Evolutionary conservation across 1,139 yeast species (phyloP), one percentile per base, ranked within the genome.

Genomic region (Candida dubliniensis): DNA sequence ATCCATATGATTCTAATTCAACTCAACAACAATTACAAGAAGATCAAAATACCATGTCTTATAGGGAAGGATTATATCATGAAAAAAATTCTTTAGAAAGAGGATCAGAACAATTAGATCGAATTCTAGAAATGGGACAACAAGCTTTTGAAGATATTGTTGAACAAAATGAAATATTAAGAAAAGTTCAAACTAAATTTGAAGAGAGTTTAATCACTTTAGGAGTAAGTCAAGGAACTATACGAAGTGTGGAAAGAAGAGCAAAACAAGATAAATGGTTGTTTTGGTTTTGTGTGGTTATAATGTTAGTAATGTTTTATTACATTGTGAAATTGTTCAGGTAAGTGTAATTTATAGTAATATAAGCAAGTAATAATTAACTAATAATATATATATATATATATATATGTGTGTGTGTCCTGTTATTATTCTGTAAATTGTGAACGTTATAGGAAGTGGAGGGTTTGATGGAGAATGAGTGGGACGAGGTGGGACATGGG

Each of bases 221-320:
- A 49, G 98, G 98, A 2, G 86, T 93, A 2, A 87, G 96, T 39
- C 84, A 81, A 53, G 87, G 87, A 8, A 93, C 99, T 1, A 90
- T 93, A 40, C 71, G 88, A 45, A 76, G 79, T 49, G 86, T 93
- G 38, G 95, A 90, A 63, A 79, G 81, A 53, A 78, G 96, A 45
- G 95, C 96, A n/a, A 79, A 78, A 54, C 87, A 88, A 63, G 99
- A 93, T 63, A 90, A 90, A 61, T 79, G 90, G 77, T 70, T 93
- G 33, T 95, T 93, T 61, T 90, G 88, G 76, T 82, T 84, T 15
- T 89, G 91, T 27, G 80, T 87, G 4, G 45, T 78, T 1, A 51
- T 84, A 29, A 77, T 87, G 70, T 59, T 91, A 47, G 71, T 84
- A 12, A 67, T 81, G 25, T 87, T 91, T 67, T 89, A 84, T 67